Base-by-base conservation (phyloP, 2,329 filamentous ascomycete genomes). In the Aspergillus tanneri region DNA sequence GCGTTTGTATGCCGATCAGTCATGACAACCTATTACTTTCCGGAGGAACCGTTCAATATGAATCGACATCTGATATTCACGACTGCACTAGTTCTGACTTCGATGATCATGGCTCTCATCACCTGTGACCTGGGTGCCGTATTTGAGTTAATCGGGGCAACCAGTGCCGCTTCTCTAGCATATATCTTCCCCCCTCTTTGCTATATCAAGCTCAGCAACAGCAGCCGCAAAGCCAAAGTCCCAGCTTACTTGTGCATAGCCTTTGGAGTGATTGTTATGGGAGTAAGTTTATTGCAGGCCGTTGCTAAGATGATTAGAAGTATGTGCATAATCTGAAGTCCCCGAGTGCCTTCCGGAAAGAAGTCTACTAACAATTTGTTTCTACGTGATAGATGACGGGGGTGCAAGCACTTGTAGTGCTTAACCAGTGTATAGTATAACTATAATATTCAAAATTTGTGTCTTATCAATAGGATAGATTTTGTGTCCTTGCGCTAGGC, bases 1-100 rank as follows among this genome's bases (percentile, higher is more conserved):
- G 91, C 90, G 12, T 99, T 99, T 69, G 93, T 99, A 46, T 99
- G 93, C 71, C 84, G 93, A 63, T 93, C 96, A 71, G 91, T 96
- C 55, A 95, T 96, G 88, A 82, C 89, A 58, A 90, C 89, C 55
- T 96, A 95, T 65, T 87, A 81, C 68, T 86, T 84, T 57, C 79
- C 82, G 1, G 74, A 80, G 49, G 81, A 89, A 58, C 86, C 87
- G 0, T 95, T 91, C 74, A 85, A 90, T 67, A 83, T 90, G 60
- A 85, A 85, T 54, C 83, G 90, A 35, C 93, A 99, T 70, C 72
- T 99, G 37, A 81, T 95, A 50, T 87, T 97, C 68, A 95, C 87
- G 56, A 90, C 90, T 1, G 77, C 83, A 4, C 78, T 97, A 21
- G 88, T 97, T n/a, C 76, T 89, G 3, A 77, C 81, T 19, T 88